These are phyloP conservation scores for Sequoiadendron giganteum DNA, from an alignment of 75 land plant genomes.

Conservation along the genomic window DNA sequence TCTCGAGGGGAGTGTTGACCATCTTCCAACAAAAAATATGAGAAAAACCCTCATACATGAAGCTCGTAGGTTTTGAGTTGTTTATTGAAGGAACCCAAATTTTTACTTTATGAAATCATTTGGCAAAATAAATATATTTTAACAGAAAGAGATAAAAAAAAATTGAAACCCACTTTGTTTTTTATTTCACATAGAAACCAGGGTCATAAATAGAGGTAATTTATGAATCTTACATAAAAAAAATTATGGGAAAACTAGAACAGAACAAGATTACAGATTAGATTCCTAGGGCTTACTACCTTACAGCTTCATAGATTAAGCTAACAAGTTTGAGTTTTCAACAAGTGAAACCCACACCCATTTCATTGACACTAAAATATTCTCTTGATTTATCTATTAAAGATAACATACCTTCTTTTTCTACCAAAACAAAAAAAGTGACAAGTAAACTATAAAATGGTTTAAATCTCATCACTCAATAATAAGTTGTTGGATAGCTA, in stretches of 20 bases:
- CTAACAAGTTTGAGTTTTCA: not conserved
- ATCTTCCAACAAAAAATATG: too few relatives aligned
- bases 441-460: not conserved
- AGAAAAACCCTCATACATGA: not conserved
- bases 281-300: not conserved
- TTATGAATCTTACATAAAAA: too few relatives aligned
- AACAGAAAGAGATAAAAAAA: not conserved
- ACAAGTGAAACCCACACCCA: not conserved
- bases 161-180: not conserved
- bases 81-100: not conserved
- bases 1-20: too few relatives aligned
- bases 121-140: not conserved
- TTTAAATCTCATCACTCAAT: not conserved
- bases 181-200: not conserved
- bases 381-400: not conserved
- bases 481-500: not conserved
- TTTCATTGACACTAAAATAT: not conserved
- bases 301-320: not conserved
- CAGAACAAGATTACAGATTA: not conserved
- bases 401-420: not conserved
- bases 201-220: not conserved
- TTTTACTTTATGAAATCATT: not conserved
- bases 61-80: not conserved
- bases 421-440: not conserved
- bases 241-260: too few relatives aligned